A percentile compares a stretch with the other conserved stretches of the same genome.
These are phyloP conservation scores for Holtermanniella nyarrowii DNA, from an alignment of 768 basidiomycete genomes.

Conservation along the genomic window DNA sequence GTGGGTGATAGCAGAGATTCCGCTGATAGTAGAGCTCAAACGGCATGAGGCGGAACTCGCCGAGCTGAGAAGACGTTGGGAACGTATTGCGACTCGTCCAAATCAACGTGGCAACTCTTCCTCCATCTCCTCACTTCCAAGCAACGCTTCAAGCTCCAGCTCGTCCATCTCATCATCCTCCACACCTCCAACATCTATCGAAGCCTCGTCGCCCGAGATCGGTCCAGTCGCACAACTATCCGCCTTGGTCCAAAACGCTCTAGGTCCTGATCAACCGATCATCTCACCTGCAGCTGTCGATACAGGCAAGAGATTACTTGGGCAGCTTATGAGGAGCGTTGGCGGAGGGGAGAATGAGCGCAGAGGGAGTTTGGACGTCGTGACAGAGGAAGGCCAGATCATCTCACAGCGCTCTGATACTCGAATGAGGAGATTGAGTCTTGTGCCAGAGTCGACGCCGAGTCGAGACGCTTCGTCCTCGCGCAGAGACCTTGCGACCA, in stretches of 20 bases:
- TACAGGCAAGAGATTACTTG: background rate
- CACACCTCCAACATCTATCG: too few species aligned
- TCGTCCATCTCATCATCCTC: background rate
- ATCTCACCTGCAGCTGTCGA: background rate
- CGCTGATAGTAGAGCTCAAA: conserved; percentile 15
- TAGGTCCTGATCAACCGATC: background rate
- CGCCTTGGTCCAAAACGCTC: background rate
- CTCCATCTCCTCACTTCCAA: background rate
- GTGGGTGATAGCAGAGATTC: conserved; percentile 5
- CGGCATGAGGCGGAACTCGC: conserved; percentile 24
- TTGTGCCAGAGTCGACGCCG: background rate
- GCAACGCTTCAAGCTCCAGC: background rate
- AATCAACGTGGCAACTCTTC: too few species aligned
- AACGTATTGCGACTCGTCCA: conserved; percentile 22
- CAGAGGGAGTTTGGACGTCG: background rate
- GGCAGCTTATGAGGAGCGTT: background rate
- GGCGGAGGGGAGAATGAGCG: background rate
- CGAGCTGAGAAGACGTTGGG: conserved; percentile 26
- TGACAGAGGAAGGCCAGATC: background rate
- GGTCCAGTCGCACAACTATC: background rate
- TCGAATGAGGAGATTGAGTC: background rate
- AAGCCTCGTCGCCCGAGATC: background rate
- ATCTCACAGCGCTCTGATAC: background rate
- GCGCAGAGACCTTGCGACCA: too few species aligned
- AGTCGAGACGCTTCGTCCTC: background rate